phyloP scores from a whole-genome alignment of 2,329 filamentous ascomycete genomes.

The Teratosphaeriaceae sp. region DNA sequence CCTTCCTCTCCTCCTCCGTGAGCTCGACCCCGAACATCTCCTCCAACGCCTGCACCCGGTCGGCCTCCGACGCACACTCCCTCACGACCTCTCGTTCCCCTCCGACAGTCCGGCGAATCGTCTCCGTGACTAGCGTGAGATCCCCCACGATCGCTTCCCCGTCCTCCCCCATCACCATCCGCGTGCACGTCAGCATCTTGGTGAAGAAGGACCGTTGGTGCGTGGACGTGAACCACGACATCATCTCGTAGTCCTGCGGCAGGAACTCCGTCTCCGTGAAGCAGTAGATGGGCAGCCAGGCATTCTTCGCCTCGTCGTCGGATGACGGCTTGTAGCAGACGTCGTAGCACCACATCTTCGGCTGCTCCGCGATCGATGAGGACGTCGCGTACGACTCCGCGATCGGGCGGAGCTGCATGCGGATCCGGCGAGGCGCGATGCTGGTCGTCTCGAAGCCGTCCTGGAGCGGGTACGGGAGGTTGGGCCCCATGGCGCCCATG shows the following conservation, averaged over 20 bases:
- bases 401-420: too few relatives aligned
- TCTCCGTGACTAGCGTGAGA: slow-evolving; percentile 36
- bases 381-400: too few relatives aligned
- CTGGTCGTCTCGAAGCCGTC: slow-evolving; percentile 16
- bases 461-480: slow-evolving; percentile 32
- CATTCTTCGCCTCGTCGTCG: slow-evolving; percentile 20
- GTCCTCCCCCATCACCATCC: slow-evolving; percentile 44
- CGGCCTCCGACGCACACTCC: slow-evolving; percentile 36
- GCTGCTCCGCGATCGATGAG: slow-evolving; percentile 27
- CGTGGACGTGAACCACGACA: slow-evolving; percentile 53
- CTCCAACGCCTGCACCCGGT: slow-evolving; percentile 37
- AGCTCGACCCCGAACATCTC: slow-evolving; percentile 40
- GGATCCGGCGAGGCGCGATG: slow-evolving; percentile 16
- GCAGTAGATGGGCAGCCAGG: slow-evolving; percentile 58
- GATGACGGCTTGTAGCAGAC: slow-evolving; percentile 16
- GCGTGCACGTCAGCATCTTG: slow-evolving; percentile 45
- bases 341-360: slow-evolving; percentile 41
- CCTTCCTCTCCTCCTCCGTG: slow-evolving; percentile 28
- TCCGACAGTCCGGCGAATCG: slow-evolving; percentile 40
- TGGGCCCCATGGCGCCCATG: slow-evolving; percentile 32
- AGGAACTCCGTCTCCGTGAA: slow-evolving; percentile 62
- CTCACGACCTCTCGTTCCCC: slow-evolving; percentile 36
- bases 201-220: slow-evolving; percentile 49
- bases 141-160: slow-evolving; percentile 32
- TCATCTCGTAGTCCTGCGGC: slow-evolving; percentile 52